Percentiles rank a stretch among this genome's conserved stretches.
Conservation (phyloP, 2,329 filamentous ascomycete species). For the Fusarium xylarioides region DNA sequence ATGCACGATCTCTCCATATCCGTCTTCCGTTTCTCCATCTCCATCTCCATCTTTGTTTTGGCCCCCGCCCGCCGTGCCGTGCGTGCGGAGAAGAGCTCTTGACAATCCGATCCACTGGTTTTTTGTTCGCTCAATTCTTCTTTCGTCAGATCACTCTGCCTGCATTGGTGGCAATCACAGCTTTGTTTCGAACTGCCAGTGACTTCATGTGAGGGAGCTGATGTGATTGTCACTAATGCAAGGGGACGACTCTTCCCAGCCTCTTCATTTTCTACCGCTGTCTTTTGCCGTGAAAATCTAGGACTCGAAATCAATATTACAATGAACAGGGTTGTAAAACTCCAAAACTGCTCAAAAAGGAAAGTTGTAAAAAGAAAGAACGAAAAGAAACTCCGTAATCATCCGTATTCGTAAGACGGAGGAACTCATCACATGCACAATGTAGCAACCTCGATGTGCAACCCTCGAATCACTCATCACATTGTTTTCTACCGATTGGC, state of each 20-base stretch:
- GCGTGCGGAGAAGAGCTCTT: constrained; percentile 40
- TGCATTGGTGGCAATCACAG: constrained; percentile 20
- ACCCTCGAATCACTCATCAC: constrained; percentile 7
- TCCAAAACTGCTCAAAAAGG: constrained; percentile 11
- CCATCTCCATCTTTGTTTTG: constrained; percentile 25
- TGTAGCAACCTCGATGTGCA: background rate
- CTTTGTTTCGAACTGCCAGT: background rate
- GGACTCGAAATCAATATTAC: constrained; percentile 3
- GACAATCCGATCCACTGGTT: constrained; percentile 36
- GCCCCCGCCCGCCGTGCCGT: constrained; percentile 27
- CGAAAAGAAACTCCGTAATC: constrained; percentile 16
- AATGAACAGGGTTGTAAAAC: constrained; percentile 18
- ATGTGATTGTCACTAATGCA: constrained; percentile 32
- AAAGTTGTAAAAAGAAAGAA: constrained; percentile 22
- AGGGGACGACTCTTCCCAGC: constrained; percentile 15
- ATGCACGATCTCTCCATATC: constrained; percentile 42
- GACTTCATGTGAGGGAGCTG: constrained; percentile 17
- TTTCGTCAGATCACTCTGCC: constrained; percentile 15
- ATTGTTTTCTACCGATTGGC: constrained; percentile 20
- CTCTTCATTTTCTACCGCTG: constrained; percentile 1
- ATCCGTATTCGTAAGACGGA: constrained; percentile 31
- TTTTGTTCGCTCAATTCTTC: background rate
- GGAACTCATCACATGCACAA: constrained; percentile 24
- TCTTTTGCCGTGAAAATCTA: background rate
- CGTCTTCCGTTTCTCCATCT: constrained; percentile 7